Base-by-base conservation (phyloP, 148 eudicot genomes). In the Arbutus unedo region DNA sequence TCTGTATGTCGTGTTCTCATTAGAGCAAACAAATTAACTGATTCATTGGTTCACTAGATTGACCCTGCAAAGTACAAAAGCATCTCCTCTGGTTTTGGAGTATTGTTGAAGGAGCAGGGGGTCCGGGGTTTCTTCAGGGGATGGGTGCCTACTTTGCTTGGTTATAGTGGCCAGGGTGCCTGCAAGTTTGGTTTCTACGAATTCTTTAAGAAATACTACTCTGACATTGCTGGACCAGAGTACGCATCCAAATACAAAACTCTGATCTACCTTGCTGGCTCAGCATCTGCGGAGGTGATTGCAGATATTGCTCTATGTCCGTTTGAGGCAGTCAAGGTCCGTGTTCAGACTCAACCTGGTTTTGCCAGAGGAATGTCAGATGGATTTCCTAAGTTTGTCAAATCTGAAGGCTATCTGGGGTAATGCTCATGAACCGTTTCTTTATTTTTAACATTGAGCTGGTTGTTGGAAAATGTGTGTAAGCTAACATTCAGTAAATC, bases 151-250 rank as follows among this genome's bases (percentile, higher is more conserved):
- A 93, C 97, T 11, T 72, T 90, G 56, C 59, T 91, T 4, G 97
- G 97, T 56, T 93, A 93, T 73, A 93, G 97, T 82, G 93, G 92
- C 59, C 94, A 93, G 81, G 97, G 97, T 71, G 97, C 94, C 76
- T 85, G 91, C 83, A 93, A 93, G 71, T 87, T 73, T n/a, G 94
- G 97, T 3, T 85, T 90, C 83, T 93, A 93, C 60, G 97, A 93
- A 78, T 91, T 86, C 87, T 93, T 93, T 79, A 93, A 93, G 90
- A 91, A 93, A 83, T 86, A 88, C 66, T 91, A 93, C 74, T 89
- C 94, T 4, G 97, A 93, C 74, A 66, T 91, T 19, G 97, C 91
- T 11, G 94, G 94, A 60, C 91, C 93, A 18, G 92, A 90, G 80
- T 54, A 87, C 74, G 92, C 94, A 3, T 79, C 85, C 23, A 90